These are phyloP conservation scores for Immersiella caudata DNA, from an alignment of 495 filamentous ascomycete genomes.

Conservation along the genomic window DNA sequence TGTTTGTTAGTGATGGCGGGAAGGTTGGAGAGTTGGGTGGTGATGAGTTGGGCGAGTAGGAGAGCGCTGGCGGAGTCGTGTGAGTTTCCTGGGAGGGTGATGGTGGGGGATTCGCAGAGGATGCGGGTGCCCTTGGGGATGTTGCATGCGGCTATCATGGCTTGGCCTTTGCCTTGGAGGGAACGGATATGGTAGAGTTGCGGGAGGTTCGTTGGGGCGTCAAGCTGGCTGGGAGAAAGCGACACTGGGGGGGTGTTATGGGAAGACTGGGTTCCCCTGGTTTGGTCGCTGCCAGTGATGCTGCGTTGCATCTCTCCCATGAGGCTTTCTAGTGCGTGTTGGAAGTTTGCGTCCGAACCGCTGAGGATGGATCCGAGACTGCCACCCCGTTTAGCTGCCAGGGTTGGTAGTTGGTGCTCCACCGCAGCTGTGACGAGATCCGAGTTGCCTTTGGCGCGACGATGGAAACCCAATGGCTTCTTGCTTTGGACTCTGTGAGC, in stretches of 20 bases:
- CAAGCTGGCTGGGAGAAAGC: not conserved
- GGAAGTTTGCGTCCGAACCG: too few relatives aligned
- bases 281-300: too few relatives aligned
- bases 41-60: not conserved
- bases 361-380: slow-evolving; percentile 1
- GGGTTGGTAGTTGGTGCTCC: not conserved
- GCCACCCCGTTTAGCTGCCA: not conserved
- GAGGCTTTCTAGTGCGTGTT: too few relatives aligned
- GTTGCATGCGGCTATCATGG: slow-evolving; percentile 3
- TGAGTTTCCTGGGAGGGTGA: not conserved
- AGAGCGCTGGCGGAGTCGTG: not conserved
- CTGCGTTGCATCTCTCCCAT: too few relatives aligned
- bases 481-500: not conserved
- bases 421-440: not conserved
- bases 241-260: not conserved
- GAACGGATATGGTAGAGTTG: slow-evolving; percentile 3
- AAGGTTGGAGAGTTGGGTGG: not conserved
- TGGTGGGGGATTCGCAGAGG: not conserved
- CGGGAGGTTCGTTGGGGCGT: not conserved
- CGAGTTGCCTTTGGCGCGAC: not conserved
- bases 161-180: slow-evolving; percentile 4
- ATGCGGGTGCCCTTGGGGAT: slow-evolving; percentile 17
- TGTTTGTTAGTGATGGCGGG: too few relatives aligned
- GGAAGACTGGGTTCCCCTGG: not conserved
- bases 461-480: not conserved